These are phyloP conservation scores for Trichophyton verrucosum DNA, from an alignment of 2,329 filamentous ascomycete genomes.

Conservation along the genomic window DNA sequence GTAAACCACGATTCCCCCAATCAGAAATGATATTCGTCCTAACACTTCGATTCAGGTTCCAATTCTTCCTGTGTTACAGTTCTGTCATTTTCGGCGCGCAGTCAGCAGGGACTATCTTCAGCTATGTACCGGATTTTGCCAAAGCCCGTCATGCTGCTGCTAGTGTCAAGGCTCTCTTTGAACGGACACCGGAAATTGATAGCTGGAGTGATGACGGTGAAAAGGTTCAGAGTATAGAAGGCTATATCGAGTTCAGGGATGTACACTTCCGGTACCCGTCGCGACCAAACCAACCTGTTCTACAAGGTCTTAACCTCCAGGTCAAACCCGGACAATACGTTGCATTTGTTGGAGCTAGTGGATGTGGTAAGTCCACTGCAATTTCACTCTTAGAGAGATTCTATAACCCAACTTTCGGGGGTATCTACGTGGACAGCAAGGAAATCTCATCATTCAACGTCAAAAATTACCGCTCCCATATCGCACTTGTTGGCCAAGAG, in stretches of 20 bases:
- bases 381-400: slow-evolving; percentile 88
- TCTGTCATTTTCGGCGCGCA: slow-evolving; percentile 83
- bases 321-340: slow-evolving; percentile 36
- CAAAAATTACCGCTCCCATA: slow-evolving; percentile 68
- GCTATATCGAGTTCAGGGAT: slow-evolving; percentile 73
- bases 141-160: slow-evolving; percentile 76
- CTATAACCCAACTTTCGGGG: slow-evolving; percentile 74
- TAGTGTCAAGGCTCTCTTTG: slow-evolving; percentile 70
- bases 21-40: background rate
- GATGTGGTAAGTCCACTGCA: slow-evolving; percentile 87
- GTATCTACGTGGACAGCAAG: slow-evolving; percentile 68
- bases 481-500: slow-evolving; percentile 72
- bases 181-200: slow-evolving; percentile 42
- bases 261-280: slow-evolving; percentile 93
- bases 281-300: slow-evolving; percentile 73
- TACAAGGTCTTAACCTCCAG: slow-evolving; percentile 59
- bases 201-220: slow-evolving; percentile 13
- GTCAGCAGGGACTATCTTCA: slow-evolving; percentile 79
- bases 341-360: slow-evolving; percentile 79
- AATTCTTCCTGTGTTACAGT: slow-evolving; percentile 86
- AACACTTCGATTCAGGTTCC: slow-evolving; percentile 37
- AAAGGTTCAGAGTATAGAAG: slow-evolving; percentile 51
- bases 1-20: background rate
- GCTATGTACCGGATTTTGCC: slow-evolving; percentile 80
- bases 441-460: slow-evolving; percentile 71